Base-by-base conservation (phyloP, 176 grass and related monocot genomes). In the Guadua angustifolia region DNA sequence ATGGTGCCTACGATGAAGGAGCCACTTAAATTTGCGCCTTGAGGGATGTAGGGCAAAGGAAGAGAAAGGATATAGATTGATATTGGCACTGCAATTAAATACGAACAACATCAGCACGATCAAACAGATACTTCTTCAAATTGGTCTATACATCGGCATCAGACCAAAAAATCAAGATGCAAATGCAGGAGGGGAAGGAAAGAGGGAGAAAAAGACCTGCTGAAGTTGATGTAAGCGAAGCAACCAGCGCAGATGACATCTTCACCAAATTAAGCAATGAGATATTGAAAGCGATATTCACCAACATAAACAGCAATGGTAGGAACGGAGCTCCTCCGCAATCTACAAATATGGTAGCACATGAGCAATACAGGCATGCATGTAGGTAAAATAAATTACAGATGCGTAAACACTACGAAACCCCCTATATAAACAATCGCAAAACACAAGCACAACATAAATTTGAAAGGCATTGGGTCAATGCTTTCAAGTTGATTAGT, bases 261-360 rank as follows among this genome's bases (percentile, higher is more conserved):
- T 98, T 98, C 72, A 98, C 85, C 80, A 98, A 92, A 87, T 93
- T 90, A 71, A 95, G 93, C 87, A 98, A 85, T 21, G 93, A 91
- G 66, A 98, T 90, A 68, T 95, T 98, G 88, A 98, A 98, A 65
- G 68, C 89, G 93, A 98, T 95, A 81, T 95, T 95, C 52, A 84
- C 85, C 67, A 71, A 36, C 85, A 98, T 95, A 84, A 95, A 95
- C 7, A 98, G 55, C 38, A 98, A 75, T 17, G 93, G 93, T 62
- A 95, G 87, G 65, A 90, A 90, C 86, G 95, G 92, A 75, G 95
- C 95, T 82, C 95, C 95, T 63, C 93, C 90, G 10, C 95, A 97
- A 69, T 86, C 95, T 97, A 80, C 40, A 92, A 87, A 67, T 38
- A 29, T 63, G 32, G 33, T 62, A n/a, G n/a, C n/a, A n/a, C n/a